Base-by-base conservation (phyloP, 164 flowering plant species). In the Chloranthus sessilifolius region DNA sequence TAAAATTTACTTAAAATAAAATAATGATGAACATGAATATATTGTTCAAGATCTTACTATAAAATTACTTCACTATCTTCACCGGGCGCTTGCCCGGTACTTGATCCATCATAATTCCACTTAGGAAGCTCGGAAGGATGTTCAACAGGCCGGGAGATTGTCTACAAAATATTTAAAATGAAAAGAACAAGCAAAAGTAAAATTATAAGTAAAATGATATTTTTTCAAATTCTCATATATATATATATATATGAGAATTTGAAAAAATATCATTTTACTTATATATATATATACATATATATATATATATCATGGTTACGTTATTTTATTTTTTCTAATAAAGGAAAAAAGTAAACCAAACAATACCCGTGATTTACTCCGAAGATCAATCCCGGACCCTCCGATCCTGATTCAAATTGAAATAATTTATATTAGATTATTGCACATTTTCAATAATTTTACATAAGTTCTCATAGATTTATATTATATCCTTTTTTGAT, bases 81-180 rank as follows among this genome's bases (percentile, higher is more conserved):
- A 50, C 99, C 99, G 1, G 99, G 99, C 16, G 99, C 99, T 73
- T 92, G 97, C 23, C 99, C 97, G n/a, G 99, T 89, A 62, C 99
- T 92, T 6, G 99, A 89, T 49, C 99, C 99, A 70, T 92, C 99
- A 47, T 81, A 88, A 60, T 92, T 92, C 99, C 99, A 92, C 63
- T 79, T 92, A 48, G 99, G 99, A 47, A 92, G 97, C 78, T 89
- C 95, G 31, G 88, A 86, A 7, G 89, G 86, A 62, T 84, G 81
- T 37, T 81, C 68, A 47, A 92, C 88, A 50, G 97, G 95, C 77
- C 75, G 77, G 28, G 95, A 58, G 45, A 92, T 69, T 6, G 99
- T 92, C 99, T 86, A 59, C 11, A 31, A 7, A 39, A 5, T 1
- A 2, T 4, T 7, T 47, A 26, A 36, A 44, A 21, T 5, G 7